phyloP scores from a whole-genome alignment of 495 filamentous ascomycete species.

The Ramalina intermedia region DNA sequence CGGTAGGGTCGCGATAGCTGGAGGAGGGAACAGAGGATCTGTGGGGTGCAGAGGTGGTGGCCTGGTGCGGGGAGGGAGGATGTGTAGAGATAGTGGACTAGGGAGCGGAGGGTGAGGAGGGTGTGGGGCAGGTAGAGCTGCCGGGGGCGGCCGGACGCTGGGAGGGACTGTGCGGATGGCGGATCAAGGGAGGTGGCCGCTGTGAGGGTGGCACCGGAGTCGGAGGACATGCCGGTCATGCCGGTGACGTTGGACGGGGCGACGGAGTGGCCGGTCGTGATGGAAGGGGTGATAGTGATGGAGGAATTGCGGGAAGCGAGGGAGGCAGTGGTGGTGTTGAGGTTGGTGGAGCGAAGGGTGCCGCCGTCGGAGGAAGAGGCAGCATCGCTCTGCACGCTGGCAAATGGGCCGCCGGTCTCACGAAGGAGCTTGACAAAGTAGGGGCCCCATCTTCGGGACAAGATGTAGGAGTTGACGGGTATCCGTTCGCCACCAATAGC shows the following conservation, averaged over 20 bases:
- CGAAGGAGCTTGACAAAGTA: conserved; percentile 85
- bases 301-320: conserved; percentile 56
- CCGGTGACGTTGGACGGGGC: conserved; percentile 34
- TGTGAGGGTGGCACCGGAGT: conserved; percentile 12
- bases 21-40: conserved; percentile 87
- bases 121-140: conserved; percentile 91
- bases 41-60: conserved; percentile 76
- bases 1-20: conserved; percentile 89
- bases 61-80: conserved; percentile 63
- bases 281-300: conserved; percentile 68
- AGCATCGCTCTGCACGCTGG: conserved; percentile 9
- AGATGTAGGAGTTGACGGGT: conserved; percentile 79
- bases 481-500: conserved; percentile 81
- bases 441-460: conserved; percentile 81
- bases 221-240: conserved; percentile 19
- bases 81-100: conserved; percentile 88
- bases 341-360: conserved; percentile 34
- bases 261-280: conserved; percentile 47
- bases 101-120: conserved; percentile 66
- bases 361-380: conserved; percentile 26
- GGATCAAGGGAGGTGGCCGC: conserved; percentile 25
- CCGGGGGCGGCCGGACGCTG: conserved; percentile 61
- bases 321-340: conserved; percentile 8
- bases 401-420: conserved; percentile 44
- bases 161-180: conserved; percentile 36